Evolutionary conservation across 169 alveolate species (phyloP).

Genomic region (Plasmodium vivax): DNA sequence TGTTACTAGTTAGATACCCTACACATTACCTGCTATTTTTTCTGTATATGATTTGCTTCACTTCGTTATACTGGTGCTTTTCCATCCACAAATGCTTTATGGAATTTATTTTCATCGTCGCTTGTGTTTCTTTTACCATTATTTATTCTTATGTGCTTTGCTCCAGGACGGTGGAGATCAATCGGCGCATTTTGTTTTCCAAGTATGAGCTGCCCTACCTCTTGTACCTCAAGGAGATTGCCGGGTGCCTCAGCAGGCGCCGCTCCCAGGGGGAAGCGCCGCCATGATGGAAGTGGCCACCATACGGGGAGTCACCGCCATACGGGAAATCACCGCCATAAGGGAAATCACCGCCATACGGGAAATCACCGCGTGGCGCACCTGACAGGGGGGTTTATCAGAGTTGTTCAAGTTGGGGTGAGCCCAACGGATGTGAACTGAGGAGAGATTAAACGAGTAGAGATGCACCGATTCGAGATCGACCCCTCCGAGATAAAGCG

Average conservation of each 20-base stretch:
- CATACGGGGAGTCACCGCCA: not conserved
- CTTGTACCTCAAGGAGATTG: slow-evolving; percentile 79
- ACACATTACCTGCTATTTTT: slow-evolving; percentile 58
- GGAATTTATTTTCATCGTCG: slow-evolving; percentile 62
- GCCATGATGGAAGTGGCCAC: too few relatives aligned
- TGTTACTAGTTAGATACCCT: slow-evolving; percentile 65
- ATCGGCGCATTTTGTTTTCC: slow-evolving; percentile 80
- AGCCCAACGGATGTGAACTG: not conserved
- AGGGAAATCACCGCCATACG: too few relatives aligned
- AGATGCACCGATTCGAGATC: not conserved
- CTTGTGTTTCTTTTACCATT: slow-evolving; percentile 63
- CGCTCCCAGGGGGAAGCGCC: not conserved
- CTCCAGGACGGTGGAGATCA: slow-evolving; percentile 77
- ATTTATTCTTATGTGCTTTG: slow-evolving; percentile 75
- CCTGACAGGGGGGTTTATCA: not conserved
- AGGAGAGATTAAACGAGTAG: not conserved
- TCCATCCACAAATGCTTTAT: slow-evolving; percentile 46
- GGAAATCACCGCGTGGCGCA: not conserved
- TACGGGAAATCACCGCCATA: not conserved
- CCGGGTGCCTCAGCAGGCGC: slow-evolving; percentile 8
- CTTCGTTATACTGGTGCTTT: slow-evolving; percentile 45
- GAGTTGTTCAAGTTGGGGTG: not conserved
- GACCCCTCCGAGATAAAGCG: not conserved
- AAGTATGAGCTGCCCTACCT: slow-evolving; percentile 82
- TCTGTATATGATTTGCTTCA: slow-evolving; percentile 19